phyloP scores from a whole-genome alignment of 305 asterid genomes.

The Fraxinus latifolia region DNA sequence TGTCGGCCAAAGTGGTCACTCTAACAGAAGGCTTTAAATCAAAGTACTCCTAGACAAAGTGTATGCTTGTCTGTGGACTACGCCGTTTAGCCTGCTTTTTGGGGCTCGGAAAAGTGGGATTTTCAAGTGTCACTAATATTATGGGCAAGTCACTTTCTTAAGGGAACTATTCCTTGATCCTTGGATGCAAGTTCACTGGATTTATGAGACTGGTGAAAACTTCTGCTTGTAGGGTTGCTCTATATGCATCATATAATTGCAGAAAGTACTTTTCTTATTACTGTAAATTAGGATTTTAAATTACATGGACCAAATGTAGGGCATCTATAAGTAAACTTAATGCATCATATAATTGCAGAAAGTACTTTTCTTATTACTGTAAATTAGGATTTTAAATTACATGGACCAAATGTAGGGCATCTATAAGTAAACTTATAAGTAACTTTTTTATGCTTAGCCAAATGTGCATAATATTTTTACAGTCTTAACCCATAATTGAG shows the following conservation, averaged over 20 bases:
- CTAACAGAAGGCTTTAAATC: conserved; percentile 92
- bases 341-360: background rate
- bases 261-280: background rate
- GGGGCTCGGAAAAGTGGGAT: background rate
- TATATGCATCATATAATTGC: background rate
- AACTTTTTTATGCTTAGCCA: background rate
- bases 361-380: background rate
- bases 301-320: background rate
- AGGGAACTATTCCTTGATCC: background rate
- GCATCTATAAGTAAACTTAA: background rate
- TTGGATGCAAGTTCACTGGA: background rate
- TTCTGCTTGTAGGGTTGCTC: background rate
- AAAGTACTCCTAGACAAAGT: conserved; percentile 37
- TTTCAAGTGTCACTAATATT: background rate
- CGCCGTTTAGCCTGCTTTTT: background rate
- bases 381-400: background rate
- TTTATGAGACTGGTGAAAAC: background rate
- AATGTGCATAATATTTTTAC: background rate
- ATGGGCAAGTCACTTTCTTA: background rate
- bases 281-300: background rate
- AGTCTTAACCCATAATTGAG: background rate
- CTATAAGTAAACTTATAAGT: background rate
- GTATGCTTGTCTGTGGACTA: background rate
- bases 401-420: background rate
- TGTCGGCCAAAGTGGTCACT: conserved; percentile 74